phyloP scores from a whole-genome alignment of 352 stramenopile genomes.

The Globisporangium iwayamae region DNA sequence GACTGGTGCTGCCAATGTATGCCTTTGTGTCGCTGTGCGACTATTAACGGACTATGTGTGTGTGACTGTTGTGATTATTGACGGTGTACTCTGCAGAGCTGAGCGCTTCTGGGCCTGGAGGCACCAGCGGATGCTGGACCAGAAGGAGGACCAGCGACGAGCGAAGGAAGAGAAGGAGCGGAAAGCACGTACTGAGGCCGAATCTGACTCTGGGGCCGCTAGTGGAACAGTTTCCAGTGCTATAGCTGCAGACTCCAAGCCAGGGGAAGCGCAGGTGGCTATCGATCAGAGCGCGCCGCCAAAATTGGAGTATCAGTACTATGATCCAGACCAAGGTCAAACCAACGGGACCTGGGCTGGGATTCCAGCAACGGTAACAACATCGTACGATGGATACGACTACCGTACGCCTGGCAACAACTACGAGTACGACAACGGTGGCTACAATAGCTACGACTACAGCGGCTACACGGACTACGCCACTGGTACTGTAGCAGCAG shows the following conservation, averaged over 20 bases:
- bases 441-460: slow-evolving; percentile 21
- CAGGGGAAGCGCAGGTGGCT: background rate
- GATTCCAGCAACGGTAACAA: slow-evolving; percentile 8
- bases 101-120: slow-evolving; percentile 55
- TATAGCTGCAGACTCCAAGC: background rate
- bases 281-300: background rate
- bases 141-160: slow-evolving; percentile 18
- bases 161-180: slow-evolving; percentile 20
- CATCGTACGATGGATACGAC: slow-evolving; percentile 21
- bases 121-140: slow-evolving; percentile 26
- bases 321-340: background rate
- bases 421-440: slow-evolving; percentile 24
- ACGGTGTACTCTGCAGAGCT: slow-evolving; percentile 20
- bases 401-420: slow-evolving; percentile 15
- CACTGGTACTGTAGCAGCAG: background rate
- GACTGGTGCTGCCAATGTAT: background rate
- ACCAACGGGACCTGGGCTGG: background rate
- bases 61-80: background rate
- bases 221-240: too few species aligned
- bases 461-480: slow-evolving; percentile 7
- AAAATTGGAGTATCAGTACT: background rate
- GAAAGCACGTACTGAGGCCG: background rate
- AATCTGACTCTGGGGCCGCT: background rate
- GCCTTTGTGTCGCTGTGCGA: background rate
- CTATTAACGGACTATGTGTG: background rate